phyloP scores from a whole-genome alignment of 202 grass and related monocot species.

The Panicum hallii region DNA sequence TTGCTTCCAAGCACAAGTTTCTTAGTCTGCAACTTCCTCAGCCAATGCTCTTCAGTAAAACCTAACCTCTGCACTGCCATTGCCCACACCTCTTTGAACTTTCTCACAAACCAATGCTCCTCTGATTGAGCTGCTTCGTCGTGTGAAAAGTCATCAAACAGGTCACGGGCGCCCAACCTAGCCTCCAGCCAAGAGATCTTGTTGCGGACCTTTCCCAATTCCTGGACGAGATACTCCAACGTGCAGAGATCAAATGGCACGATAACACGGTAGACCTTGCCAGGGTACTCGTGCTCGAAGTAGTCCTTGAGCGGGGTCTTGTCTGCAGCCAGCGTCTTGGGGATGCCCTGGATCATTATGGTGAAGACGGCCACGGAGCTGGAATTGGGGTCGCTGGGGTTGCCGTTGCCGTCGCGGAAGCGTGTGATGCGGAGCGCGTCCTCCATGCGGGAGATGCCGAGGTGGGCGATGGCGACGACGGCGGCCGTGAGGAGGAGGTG shows the following conservation, averaged over 20 bases:
- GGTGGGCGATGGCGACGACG: constrained; percentile 74
- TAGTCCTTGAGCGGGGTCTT: constrained; percentile 85
- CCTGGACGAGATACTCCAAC: constrained; percentile 66
- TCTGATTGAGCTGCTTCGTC: background rate
- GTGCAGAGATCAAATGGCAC: constrained; percentile 89
- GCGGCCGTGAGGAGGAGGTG: constrained; percentile 76
- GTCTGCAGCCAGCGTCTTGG: constrained; percentile 72
- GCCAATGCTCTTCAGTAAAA: constrained; percentile 77
- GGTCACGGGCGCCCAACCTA: constrained; percentile 62
- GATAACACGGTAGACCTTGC: constrained; percentile 85
- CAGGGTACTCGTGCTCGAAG: constrained; percentile 93
- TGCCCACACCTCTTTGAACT: constrained; percentile 63
- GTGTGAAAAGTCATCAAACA: constrained; percentile 49
- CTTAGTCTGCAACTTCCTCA: constrained; percentile 80
- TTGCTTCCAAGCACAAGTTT: constrained; percentile 74
- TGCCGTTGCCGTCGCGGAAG: constrained; percentile 92
- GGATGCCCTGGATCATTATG: constrained; percentile 95
- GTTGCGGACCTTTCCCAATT: constrained; percentile 74
- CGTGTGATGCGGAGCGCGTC: constrained; percentile 93
- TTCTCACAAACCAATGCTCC: constrained; percentile 62
- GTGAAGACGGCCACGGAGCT: constrained; percentile 95
- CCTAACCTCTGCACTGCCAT: constrained; percentile 58
- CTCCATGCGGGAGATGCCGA: constrained; percentile 87
- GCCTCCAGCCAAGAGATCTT: constrained; percentile 93
- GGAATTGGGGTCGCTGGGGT: constrained; percentile 87